Evolutionary conservation across 257 asterid species (phyloP).

Genomic region (Forsythia suspensa): DNA sequence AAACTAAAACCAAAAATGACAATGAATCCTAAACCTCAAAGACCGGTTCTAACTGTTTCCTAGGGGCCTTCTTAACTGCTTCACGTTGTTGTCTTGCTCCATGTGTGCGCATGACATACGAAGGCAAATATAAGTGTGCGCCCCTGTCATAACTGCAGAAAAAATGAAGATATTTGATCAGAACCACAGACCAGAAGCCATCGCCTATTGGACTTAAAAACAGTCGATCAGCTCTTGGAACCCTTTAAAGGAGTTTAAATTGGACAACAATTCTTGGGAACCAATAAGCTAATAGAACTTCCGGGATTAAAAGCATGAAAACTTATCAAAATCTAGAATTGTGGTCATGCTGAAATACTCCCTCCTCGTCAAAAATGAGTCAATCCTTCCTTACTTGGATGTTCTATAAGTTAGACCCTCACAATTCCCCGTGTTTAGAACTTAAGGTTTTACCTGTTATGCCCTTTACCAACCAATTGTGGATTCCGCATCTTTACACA

Average conservation of each 20-base stretch:
- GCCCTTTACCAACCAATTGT: too few species aligned
- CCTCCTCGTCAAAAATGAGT: too few species aligned
- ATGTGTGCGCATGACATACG: conserved; percentile 95
- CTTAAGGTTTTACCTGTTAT: too few species aligned
- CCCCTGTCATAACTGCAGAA: conserved; percentile 83
- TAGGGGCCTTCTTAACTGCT: conserved; percentile 65
- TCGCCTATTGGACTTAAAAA: conserved; percentile 9
- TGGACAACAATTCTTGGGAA: background rate
- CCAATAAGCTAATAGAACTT: background rate
- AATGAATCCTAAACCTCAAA: conserved; percentile 65
- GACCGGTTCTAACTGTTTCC: conserved; percentile 61
- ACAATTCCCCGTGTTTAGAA: too few species aligned
- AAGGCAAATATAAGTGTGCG: conserved; percentile 79
- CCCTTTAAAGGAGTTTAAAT: conserved; percentile 10
- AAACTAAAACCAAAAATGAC: conserved; percentile 14
- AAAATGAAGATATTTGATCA: conserved; percentile 17
- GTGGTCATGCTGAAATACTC: background rate
- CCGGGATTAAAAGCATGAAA: background rate
- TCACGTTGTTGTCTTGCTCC: conserved; percentile 95
- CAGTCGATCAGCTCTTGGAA: background rate
- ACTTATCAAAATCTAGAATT: background rate
- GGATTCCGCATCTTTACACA: background rate
- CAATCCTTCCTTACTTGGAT: too few species aligned
- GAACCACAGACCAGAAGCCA: conserved; percentile 3
- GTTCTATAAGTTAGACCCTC: too few species aligned